Conservation (phyloP, 768 basidiomycete genomes). For the Phanerodontia chrysosporium region DNA sequence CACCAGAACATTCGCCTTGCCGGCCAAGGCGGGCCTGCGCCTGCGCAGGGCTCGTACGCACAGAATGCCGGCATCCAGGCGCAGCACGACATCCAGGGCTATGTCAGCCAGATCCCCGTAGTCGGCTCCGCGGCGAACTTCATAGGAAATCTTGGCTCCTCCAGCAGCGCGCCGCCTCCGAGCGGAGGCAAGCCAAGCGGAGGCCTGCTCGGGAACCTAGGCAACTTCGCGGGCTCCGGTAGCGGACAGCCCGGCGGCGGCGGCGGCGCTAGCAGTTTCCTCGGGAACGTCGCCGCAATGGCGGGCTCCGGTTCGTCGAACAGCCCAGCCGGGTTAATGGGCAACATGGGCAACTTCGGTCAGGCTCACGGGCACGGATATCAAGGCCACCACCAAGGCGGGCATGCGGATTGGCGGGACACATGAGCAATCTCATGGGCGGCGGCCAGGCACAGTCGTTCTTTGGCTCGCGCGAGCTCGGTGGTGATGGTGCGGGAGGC, state of each 20-base stretch:
- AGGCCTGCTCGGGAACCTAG: not conserved
- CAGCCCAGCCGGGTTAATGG: not conserved
- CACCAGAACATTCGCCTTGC: conserved; percentile 65
- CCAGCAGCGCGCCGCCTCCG: no score
- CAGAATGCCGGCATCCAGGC: conserved; percentile 43
- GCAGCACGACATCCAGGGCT: conserved; percentile 43
- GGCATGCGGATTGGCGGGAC: not conserved
- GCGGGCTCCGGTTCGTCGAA: not conserved
- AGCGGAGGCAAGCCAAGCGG: not conserved
- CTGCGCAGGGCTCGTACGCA: conserved; percentile 44
- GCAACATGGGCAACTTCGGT: not conserved
- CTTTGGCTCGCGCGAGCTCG: not conserved
- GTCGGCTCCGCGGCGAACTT: conserved; percentile 13
- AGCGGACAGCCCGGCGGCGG: not conserved
- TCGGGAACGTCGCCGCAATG: not conserved
- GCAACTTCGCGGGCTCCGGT: not conserved
- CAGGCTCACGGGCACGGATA: conserved; percentile 3
- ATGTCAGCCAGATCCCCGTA: conserved; percentile 9
- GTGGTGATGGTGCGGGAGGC: not conserved
- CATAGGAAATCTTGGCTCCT: conserved; percentile 5
- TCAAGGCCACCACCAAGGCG: not conserved
- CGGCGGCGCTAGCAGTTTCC: not conserved
- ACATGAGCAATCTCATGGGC: conserved; percentile 6
- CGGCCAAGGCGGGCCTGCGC: conserved; percentile 46
- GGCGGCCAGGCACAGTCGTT: conserved; percentile 11